Conservation (phyloP, 805 yeast genomes). For the Wickerhamomyces bisporus region DNA sequence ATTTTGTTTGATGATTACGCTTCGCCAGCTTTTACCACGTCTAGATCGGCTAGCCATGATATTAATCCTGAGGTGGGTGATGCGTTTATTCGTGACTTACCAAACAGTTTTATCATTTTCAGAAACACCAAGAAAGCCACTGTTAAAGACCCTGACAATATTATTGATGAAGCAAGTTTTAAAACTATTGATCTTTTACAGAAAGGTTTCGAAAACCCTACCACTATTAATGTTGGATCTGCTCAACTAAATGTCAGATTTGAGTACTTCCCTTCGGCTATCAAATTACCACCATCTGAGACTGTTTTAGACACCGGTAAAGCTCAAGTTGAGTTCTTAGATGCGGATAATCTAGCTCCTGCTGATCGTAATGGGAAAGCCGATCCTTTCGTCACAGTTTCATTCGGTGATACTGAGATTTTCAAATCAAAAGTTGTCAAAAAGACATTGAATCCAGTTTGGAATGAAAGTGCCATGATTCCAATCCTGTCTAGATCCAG, state of each 20-base stretch:
- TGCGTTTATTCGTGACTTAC: conserved; percentile 66
- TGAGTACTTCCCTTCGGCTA: conserved; percentile 56
- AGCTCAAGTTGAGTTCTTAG: conserved; percentile 48
- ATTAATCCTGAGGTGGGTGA: conserved; percentile 47
- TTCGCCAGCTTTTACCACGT: conserved; percentile 51
- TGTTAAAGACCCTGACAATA: conserved; percentile 41
- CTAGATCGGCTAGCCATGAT: conserved; percentile 41
- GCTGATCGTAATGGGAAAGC: conserved; percentile 74
- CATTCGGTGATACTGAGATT: conserved; percentile 47
- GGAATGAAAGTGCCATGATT: conserved; percentile 64
- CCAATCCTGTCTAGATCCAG: conserved; percentile 62
- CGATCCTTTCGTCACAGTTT: conserved; percentile 60
- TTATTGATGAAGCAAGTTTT: conserved; percentile 45
- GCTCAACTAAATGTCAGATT: conserved; percentile 43
- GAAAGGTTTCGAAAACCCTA: conserved; percentile 42
- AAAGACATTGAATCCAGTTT: conserved; percentile 65
- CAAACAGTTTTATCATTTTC: conserved; percentile 50
- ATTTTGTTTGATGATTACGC: conserved; percentile 60
- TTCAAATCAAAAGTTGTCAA: conserved; percentile 58
- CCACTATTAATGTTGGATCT: conserved; percentile 38
- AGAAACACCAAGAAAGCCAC: conserved; percentile 51
- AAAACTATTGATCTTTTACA: conserved; percentile 51
- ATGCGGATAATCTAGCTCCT: conserved; percentile 48
- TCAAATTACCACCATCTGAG: conserved; percentile 51
- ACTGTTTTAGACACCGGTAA: conserved; percentile 65